Conservation (phyloP, 306 rosid genomes). For the Clitoria ternatea region DNA sequence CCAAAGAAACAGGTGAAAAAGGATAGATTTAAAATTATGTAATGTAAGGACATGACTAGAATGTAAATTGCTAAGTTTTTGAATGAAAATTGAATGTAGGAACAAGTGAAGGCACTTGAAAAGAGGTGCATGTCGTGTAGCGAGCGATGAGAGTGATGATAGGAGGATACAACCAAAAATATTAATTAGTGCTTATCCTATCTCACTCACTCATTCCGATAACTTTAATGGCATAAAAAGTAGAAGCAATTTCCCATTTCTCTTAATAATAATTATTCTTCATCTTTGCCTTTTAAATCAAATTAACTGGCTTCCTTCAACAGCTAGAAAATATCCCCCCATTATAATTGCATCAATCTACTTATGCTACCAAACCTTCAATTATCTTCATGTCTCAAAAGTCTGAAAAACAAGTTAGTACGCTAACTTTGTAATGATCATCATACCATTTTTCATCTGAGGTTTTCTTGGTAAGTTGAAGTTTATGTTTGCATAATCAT, state of each 20-base stretch:
- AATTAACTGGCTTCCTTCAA: no score
- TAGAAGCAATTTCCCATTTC: neutral
- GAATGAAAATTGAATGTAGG: no score
- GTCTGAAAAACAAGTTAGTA: neutral
- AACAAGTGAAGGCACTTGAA: neutral
- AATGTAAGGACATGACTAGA: no score
- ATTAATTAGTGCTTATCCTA: neutral
- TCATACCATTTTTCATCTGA: neutral
- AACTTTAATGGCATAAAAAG: neutral
- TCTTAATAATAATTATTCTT: constrained; percentile 15
- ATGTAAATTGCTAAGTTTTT: no score
- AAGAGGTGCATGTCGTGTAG: neutral
- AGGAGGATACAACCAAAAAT: neutral
- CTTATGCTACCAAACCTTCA: neutral
- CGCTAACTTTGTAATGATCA: neutral
- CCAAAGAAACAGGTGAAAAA: neutral
- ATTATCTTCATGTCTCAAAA: neutral
- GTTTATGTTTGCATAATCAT: no score
- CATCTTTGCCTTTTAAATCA: no score
- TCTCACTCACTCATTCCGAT: neutral
- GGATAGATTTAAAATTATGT: neutral
- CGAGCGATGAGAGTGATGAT: neutral
- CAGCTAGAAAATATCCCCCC: no score
- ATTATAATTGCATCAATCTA: neutral
- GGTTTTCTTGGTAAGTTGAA: neutral